Conservation (phyloP, 148 eudicot genomes). For the Cornus suecica region DNA sequence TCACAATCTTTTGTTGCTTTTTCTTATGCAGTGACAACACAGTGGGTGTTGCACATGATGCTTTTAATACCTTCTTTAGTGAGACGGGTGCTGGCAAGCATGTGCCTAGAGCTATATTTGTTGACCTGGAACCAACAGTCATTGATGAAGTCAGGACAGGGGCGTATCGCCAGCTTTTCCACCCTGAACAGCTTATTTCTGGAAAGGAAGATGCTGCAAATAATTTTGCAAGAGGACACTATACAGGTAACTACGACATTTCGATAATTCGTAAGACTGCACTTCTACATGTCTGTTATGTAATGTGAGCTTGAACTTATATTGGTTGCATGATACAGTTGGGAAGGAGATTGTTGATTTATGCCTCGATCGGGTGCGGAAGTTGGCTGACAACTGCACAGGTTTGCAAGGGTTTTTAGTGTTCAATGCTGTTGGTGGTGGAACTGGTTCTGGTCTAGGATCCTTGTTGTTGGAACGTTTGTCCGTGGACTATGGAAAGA, state of each 20-base stretch:
- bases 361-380: constrained; percentile 53
- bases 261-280: neutral
- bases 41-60: constrained; percentile 42
- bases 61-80: constrained; percentile 62
- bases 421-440: constrained; percentile 64
- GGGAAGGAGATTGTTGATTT: constrained; percentile 59
- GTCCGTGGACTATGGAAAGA: constrained; percentile 59
- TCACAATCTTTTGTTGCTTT: neutral
- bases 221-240: constrained; percentile 62
- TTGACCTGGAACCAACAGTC: constrained; percentile 61
- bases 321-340: constrained; percentile 28
- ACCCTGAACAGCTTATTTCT: constrained; percentile 57
- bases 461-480: constrained; percentile 54
- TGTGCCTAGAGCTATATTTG: constrained; percentile 55
- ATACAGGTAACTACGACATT: constrained; percentile 33
- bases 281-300: neutral
- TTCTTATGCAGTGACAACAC: constrained; percentile 44
- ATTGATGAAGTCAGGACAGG: constrained; percentile 55
- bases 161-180: constrained; percentile 55
- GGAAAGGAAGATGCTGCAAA: constrained; percentile 66
- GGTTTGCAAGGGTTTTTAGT: constrained; percentile 58
- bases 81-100: constrained; percentile 61
- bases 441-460: constrained; percentile 63
- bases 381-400: constrained; percentile 56
- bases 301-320: neutral